phyloP scores from a whole-genome alignment of 352 stramenopile species.

The Globisporangium yorkense region DNA sequence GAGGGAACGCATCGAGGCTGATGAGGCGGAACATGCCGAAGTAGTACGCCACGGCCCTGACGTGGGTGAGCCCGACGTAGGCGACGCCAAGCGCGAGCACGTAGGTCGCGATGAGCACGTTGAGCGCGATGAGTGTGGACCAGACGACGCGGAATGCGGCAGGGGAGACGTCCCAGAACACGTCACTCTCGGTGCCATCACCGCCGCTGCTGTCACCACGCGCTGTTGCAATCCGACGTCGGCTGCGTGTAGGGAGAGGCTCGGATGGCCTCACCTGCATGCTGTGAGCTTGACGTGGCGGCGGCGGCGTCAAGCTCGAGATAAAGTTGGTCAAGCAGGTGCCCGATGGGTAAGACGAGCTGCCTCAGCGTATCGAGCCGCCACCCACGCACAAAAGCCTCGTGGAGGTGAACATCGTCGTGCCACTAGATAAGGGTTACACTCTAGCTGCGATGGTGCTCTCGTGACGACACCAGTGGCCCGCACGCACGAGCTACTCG shows the following conservation, averaged over 20 bases:
- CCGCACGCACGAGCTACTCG: too few relatives aligned
- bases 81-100: neutral
- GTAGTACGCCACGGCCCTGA: conserved; percentile 16
- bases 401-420: too few relatives aligned
- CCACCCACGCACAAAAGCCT: too few relatives aligned
- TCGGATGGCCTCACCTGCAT: neutral
- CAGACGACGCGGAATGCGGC: conserved; percentile 6
- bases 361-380: too few relatives aligned
- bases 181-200: neutral
- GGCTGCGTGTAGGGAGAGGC: neutral
- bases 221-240: neutral
- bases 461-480: too few relatives aligned
- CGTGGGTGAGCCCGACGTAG: conserved; percentile 11
- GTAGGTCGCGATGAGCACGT: conserved; percentile 1
- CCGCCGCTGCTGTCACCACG: neutral
- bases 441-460: too few relatives aligned
- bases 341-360: too few relatives aligned
- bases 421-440: too few relatives aligned
- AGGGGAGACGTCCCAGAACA: conserved; percentile 4
- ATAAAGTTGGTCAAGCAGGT: too few relatives aligned
- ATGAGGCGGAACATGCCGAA: conserved; percentile 14
- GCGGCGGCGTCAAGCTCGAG: too few relatives aligned
- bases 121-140: conserved; percentile 5
- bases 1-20: conserved; percentile 3
- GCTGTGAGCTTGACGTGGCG: too few relatives aligned